These are phyloP conservation scores for Starmerella sp. DNA, from an alignment of 805 yeast genomes.

Conservation along the genomic window DNA sequence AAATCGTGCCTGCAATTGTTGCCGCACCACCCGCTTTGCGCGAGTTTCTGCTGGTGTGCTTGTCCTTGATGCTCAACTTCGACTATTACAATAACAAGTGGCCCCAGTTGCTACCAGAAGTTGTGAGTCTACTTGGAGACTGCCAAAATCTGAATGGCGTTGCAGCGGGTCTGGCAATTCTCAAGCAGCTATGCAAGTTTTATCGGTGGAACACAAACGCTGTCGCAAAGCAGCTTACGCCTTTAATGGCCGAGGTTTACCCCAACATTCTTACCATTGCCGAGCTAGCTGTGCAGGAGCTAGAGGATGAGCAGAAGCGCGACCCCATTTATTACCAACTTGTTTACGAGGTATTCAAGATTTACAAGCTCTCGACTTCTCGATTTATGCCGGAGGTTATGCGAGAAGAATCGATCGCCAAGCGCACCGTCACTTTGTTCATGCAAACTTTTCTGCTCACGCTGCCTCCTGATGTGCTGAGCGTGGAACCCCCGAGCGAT, in stretches of 20 bases:
- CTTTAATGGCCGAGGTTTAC: conserved; percentile 41
- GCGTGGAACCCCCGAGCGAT: conserved; percentile 37
- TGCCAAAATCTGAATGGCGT: conserved; percentile 36
- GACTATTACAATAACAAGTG: conserved; percentile 42
- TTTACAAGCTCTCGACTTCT: conserved; percentile 60
- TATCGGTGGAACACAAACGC: conserved; percentile 62
- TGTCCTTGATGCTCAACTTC: conserved; percentile 35
- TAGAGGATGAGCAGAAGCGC: conserved; percentile 29
- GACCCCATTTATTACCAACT: conserved; percentile 45
- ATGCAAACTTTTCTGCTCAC: conserved; percentile 51
- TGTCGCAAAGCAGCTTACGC: conserved; percentile 42
- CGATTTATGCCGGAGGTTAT: conserved; percentile 45
- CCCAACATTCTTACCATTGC: conserved; percentile 61
- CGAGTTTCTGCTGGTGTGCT: conserved; percentile 32
- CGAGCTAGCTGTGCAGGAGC: conserved; percentile 34
- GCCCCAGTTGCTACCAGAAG: conserved; percentile 42
- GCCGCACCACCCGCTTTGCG: conserved; percentile 34
- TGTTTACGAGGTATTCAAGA: conserved; percentile 59
- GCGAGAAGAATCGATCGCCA: conserved; percentile 42
- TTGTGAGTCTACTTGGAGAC: conserved; percentile 36
- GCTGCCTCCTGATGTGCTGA: conserved; percentile 43
- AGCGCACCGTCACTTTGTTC: conserved; percentile 69
- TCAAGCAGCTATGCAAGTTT: conserved; percentile 57
- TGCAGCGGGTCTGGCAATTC: conserved; percentile 57
- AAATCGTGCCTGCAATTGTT: conserved; percentile 55